A percentile compares a stretch with the other conserved stretches of the same genome.
These are phyloP conservation scores for Colletotrichum tamarilloi DNA, from an alignment of 2,329 filamentous ascomycete genomes.

Conservation along the genomic window DNA sequence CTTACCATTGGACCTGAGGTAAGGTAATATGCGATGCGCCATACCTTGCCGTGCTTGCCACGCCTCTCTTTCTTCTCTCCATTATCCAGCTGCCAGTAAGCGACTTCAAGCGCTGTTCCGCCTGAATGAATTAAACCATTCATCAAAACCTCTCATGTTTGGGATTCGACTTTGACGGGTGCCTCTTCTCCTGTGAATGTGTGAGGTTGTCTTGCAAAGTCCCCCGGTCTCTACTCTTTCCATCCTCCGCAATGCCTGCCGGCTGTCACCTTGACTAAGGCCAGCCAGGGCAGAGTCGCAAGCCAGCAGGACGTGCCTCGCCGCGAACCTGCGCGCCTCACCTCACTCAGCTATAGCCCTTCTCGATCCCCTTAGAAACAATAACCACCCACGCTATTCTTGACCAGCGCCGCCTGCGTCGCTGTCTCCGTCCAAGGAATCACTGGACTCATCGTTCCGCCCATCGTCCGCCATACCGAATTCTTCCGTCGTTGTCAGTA, in stretches of 20 bases:
- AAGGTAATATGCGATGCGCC: no score
- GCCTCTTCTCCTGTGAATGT: neutral
- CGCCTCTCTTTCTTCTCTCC: neutral
- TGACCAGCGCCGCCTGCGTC: neutral
- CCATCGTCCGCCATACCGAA: neutral
- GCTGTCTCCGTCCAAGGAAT: neutral
- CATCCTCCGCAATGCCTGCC: neutral
- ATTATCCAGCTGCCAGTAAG: neutral
- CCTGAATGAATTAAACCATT: neutral
- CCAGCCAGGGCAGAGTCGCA: neutral
- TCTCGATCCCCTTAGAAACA: neutral
- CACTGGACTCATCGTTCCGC: neutral
- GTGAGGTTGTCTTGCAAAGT: neutral
- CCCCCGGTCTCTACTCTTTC: neutral
- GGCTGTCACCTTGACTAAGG: neutral
- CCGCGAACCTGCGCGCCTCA: neutral
- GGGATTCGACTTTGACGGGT: neutral
- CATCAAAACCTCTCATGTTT: neutral
- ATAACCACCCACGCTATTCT: slow-evolving; percentile 4
- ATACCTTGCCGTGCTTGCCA: neutral
- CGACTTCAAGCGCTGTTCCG: neutral
- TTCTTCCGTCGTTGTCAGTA: neutral
- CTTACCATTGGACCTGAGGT: no score
- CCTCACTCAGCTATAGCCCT: neutral
- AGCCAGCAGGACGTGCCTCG: neutral